These are phyloP conservation scores for Leccinum angustisporum DNA, from an alignment of 1,284 basidiomycete species.

Conservation along the genomic window DNA sequence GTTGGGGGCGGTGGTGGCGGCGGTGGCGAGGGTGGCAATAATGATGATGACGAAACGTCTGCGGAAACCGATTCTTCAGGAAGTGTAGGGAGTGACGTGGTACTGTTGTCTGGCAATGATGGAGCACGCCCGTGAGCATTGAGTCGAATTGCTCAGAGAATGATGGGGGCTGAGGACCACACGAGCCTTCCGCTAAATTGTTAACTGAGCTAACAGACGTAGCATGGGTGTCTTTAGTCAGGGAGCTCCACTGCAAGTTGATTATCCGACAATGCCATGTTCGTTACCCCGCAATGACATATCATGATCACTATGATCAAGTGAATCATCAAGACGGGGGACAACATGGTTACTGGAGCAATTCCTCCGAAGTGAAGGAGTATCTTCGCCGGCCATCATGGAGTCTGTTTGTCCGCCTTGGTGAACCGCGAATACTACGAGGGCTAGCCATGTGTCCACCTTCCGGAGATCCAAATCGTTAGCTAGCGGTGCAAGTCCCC, in stretches of 20 bases:
- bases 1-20: constrained; percentile 32
- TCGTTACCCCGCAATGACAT: constrained; percentile 41
- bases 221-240: constrained; percentile 49
- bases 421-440: constrained; percentile 65
- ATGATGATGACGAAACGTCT: constrained; percentile 21
- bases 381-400: constrained; percentile 35
- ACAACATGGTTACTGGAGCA: constrained; percentile 45
- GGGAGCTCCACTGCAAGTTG: constrained; percentile 46
- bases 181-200: constrained; percentile 36
- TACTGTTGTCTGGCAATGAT: constrained; percentile 28
- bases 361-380: constrained; percentile 35
- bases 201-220: constrained; percentile 57
- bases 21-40: constrained; percentile 33
- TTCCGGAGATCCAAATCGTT: constrained; percentile 44
- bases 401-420: constrained; percentile 48
- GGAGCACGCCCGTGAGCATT: constrained; percentile 31
- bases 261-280: constrained; percentile 55
- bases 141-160: constrained; percentile 58
- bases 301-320: constrained; percentile 42
- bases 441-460: constrained; percentile 59
- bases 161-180: constrained; percentile 42
- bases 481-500: constrained; percentile 9
- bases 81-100: constrained; percentile 36
- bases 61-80: constrained; percentile 36
- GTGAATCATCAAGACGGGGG: constrained; percentile 43